These are phyloP conservation scores for Aspergillus uvarum DNA, from an alignment of 2,329 filamentous ascomycete species.

Conservation along the genomic window DNA sequence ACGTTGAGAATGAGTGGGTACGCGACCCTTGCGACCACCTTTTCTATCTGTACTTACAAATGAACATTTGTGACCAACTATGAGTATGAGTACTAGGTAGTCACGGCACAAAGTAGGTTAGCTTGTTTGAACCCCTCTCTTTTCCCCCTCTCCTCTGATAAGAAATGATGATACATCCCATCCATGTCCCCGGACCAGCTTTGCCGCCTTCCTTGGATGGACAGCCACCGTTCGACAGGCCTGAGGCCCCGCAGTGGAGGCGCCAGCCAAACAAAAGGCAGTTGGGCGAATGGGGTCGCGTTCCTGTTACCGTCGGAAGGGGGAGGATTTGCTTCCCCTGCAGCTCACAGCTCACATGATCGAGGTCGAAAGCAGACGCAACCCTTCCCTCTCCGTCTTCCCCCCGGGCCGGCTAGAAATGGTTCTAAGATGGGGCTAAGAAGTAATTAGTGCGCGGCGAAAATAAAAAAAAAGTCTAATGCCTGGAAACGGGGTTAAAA, in stretches of 20 bases:
- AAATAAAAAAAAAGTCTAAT: slow-evolving; percentile 6
- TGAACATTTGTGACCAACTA: no score
- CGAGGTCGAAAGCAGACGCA: slow-evolving; percentile 3
- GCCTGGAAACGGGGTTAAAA: background rate
- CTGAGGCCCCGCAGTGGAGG: slow-evolving; percentile 12
- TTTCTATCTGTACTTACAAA: background rate
- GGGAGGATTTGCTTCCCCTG: slow-evolving; percentile 16
- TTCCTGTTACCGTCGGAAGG: slow-evolving; percentile 13
- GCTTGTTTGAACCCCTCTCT: background rate
- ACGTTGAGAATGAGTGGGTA: background rate
- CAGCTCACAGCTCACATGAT: slow-evolving; percentile 23
- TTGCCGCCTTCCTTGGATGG: background rate
- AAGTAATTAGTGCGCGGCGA: slow-evolving; percentile 2
- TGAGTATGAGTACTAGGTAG: no score
- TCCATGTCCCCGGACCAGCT: background rate
- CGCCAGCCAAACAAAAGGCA: background rate
- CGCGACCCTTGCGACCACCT: background rate
- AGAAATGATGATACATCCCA: background rate
- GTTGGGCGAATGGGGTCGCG: slow-evolving; percentile 4
- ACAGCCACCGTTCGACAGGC: slow-evolving; percentile 5
- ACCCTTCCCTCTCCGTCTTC: no score
- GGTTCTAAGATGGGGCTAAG: slow-evolving; percentile 3
- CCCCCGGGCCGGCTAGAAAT: slow-evolving; percentile 4
- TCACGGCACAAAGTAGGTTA: no score
- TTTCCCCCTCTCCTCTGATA: background rate